Evolutionary conservation across 1,284 basidiomycete genomes (phyloP).

Genomic region (Xerocomus minutiporus): DNA sequence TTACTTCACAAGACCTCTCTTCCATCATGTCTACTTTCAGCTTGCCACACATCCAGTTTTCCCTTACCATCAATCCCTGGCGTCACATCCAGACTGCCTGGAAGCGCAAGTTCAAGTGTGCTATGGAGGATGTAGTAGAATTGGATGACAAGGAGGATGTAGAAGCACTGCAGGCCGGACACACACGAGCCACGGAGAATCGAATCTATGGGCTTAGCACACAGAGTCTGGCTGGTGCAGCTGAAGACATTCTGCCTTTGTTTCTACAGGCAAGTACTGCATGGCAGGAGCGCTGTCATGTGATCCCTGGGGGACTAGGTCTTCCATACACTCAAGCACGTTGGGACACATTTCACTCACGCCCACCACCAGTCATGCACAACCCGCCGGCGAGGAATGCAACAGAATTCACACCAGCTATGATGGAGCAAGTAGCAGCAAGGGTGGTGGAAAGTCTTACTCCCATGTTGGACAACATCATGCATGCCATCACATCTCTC

Average conservation of each 20-base stretch:
- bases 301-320: conserved; percentile 8
- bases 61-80: conserved; percentile 20
- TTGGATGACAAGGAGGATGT: conserved; percentile 8
- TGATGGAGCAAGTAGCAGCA: neutral
- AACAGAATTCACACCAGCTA: neutral
- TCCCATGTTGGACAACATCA: neutral
- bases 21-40: conserved; percentile 5
- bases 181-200: conserved; percentile 25
- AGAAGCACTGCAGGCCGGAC: conserved; percentile 26
- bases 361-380: too few species aligned
- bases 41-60: conserved; percentile 1
- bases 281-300: conserved; percentile 22
- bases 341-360: too few species aligned
- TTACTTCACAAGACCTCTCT: conserved; percentile 21
- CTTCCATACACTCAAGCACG: neutral
- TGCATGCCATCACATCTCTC: too few species aligned
- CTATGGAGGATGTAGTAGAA: neutral
- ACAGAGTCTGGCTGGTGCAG: conserved; percentile 15
- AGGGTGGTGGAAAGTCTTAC: neutral
- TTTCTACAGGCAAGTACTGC: conserved; percentile 28
- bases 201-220: conserved; percentile 9
- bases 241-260: conserved; percentile 28
- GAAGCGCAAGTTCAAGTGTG: conserved; percentile 17
- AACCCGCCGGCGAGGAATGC: too few species aligned
- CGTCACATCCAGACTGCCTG: conserved; percentile 28